Base-by-base conservation (phyloP, 345 rosid species). In the Cardiospermum halicacabum region DNA sequence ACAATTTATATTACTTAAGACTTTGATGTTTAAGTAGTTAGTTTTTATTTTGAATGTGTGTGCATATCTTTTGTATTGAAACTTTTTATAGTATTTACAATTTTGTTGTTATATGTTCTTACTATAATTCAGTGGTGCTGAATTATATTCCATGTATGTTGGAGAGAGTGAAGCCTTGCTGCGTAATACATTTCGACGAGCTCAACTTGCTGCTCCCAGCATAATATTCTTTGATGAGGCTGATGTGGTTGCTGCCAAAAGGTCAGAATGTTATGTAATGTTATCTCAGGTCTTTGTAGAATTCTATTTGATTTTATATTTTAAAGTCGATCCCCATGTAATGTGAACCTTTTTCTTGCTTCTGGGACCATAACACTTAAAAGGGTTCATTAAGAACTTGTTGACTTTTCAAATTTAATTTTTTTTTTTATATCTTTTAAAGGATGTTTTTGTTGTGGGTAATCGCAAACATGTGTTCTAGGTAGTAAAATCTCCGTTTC, bases 161-260 rank as follows among this genome's bases (percentile, higher is more conserved):
- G 99, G 97, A 68, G 98, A 93, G 82, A 94, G 99, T 62, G 99
- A 93, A 84, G 94, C 97, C 53, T 79, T 91, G 65, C 66, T 90
- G 73, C 85, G 96, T 10, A 84, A 80, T 73, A 93, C 91, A 56
- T 93, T 93, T 78, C 86, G 78, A 22, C 86, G 97, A 78, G 99
- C 97, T 64, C 82, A 92, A 48, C 92, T 88, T 67, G 92, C 95
- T 42, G 85, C 96, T 6, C 99, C 99, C 32, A 91, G 99, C 78
- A 90, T 93, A 69, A 77, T 93, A 73, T 88, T 93, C 80, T 88
- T 93, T 47, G 99, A 93, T 24, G 99, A 93, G 81, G 97, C 89
- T 57, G 99, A 90, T 53, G 97, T 85, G 48, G 74, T 86, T n/a
- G 97, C 89, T 28, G 81, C 85, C 63, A 88, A 85, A 80, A 79